Base-by-base conservation (phyloP, 371 early-diverging fungal species). In the Apophysomyces variabilis region DNA sequence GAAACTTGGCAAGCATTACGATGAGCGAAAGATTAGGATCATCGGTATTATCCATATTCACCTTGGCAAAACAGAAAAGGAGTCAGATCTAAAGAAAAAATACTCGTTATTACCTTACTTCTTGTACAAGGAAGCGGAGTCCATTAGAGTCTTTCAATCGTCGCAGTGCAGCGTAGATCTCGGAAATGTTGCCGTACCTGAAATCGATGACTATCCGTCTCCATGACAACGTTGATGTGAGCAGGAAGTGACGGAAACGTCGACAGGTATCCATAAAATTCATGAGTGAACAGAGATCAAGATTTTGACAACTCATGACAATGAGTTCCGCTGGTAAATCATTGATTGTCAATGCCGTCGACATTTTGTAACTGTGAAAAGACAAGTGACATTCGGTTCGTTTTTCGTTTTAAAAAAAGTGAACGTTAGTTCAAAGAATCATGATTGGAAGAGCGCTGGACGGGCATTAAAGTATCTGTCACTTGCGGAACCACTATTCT, bases 1-100 rank as follows among this genome's bases (percentile, higher is more conserved):
- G 80, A 37, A 83, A 83, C 37, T 83, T 83, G 57, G 76, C 73
- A 4, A 83, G 54, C 83, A 83, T 80, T 13, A 83, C 71, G 14
- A 83, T 64, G 9, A 72, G 80, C 9, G 80, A 78, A 26, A 78
- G 64, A 57, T 73, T 71, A 1, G 76, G 58, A 64, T 80, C 77
- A 26, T 83, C 83, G 32, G 62, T 70, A 12, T 68, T 69, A 36
- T 83, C 83, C 83, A 83, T 80, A 0, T 66, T 44, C 6, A 76
- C 75, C 78, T 78, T 50, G 5, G 62, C 16, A 35, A 14, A 5
- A 38, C 46, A 45, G 18, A 44, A 11, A 35, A 37, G 47, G 43
- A 18, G 21, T 38, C 6, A 41, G n/a, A 58, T 50, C 21, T 14
- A 37, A 62, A 54, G n/a, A 18, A 26, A 26, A 0, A 50, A 38